Evolutionary conservation across 164 flowering plant species (phyloP).

Genomic region (Taxillus chinensis): DNA sequence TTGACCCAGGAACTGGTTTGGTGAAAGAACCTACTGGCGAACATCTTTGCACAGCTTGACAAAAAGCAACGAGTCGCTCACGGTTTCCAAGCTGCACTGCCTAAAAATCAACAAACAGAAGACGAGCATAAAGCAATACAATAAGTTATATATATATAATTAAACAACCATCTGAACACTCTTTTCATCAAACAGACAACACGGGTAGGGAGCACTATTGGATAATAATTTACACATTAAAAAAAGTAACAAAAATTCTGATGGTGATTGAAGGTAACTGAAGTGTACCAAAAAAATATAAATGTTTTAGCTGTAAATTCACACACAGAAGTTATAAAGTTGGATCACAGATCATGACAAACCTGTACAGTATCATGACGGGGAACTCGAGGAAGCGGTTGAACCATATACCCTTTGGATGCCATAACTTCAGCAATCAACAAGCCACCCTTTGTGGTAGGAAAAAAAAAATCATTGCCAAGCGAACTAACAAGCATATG

Average conservation of each 20-base stretch:
- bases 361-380: slow-evolving; percentile 89
- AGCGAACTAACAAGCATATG: not conserved
- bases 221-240: slow-evolving; percentile 11
- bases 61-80: slow-evolving; percentile 70
- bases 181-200: not conserved
- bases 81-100: slow-evolving; percentile 74
- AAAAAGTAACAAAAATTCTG: slow-evolving; percentile 12
- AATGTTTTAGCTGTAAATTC: too few relatives aligned
- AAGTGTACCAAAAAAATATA: too few relatives aligned
- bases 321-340: too few relatives aligned
- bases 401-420: slow-evolving; percentile 61
- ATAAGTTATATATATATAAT: too few relatives aligned
- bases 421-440: slow-evolving; percentile 87
- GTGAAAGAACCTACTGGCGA: slow-evolving; percentile 76
- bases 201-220: not conserved
- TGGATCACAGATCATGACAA: not conserved
- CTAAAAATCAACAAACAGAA: slow-evolving; percentile 18
- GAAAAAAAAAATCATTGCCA: slow-evolving; percentile 6
- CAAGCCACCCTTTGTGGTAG: slow-evolving; percentile 44
- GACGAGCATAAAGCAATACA: not conserved
- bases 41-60: slow-evolving; percentile 85
- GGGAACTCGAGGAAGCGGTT: slow-evolving; percentile 62
- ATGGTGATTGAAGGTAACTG: too few relatives aligned
- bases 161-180: not conserved
- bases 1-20: slow-evolving; percentile 63